phyloP scores from a whole-genome alignment of 2,329 filamentous ascomycete genomes.

The Aspergillus thermomutatus region DNA sequence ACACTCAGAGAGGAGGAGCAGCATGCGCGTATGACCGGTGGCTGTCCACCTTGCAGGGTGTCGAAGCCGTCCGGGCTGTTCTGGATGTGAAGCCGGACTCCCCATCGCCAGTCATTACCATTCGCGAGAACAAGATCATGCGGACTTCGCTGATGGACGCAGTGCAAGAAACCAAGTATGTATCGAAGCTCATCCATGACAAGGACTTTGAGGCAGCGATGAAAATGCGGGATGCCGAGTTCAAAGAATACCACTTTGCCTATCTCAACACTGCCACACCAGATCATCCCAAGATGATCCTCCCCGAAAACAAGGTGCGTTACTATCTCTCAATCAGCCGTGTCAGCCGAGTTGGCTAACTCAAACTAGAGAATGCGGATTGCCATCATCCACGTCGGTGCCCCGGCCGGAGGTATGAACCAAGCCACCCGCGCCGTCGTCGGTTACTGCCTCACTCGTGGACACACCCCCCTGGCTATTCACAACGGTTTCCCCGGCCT shows the following conservation, averaged over 20 bases:
- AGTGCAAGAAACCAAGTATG: slow-evolving; percentile 79
- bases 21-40: slow-evolving; percentile 94
- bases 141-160: slow-evolving; percentile 86
- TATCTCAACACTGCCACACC: slow-evolving; percentile 90
- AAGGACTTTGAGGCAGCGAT: slow-evolving; percentile 88
- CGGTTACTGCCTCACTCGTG: slow-evolving; percentile 84
- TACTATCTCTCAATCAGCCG: not conserved
- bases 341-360: slow-evolving; percentile 23
- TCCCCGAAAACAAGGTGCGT: slow-evolving; percentile 69
- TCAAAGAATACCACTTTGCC: slow-evolving; percentile 84
- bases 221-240: slow-evolving; percentile 85
- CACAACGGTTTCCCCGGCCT: slow-evolving; percentile 97
- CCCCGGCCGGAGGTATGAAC: slow-evolving; percentile 97
- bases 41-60: slow-evolving; percentile 87
- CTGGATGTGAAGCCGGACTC: slow-evolving; percentile 85
- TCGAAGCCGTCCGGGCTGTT: slow-evolving; percentile 89
- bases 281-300: slow-evolving; percentile 63
- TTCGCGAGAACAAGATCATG: slow-evolving; percentile 96
- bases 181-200: slow-evolving; percentile 74
- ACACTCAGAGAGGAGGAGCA: slow-evolving; percentile 92
- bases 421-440: slow-evolving; percentile 90
- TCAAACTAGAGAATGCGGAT: slow-evolving; percentile 72
- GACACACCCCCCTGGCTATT: slow-evolving; percentile 89
- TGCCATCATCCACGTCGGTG: slow-evolving; percentile 94
- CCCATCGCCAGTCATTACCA: slow-evolving; percentile 90